phyloP scores from a whole-genome alignment of 1,284 basidiomycete species.

The Rhodotorula sp. region DNA sequence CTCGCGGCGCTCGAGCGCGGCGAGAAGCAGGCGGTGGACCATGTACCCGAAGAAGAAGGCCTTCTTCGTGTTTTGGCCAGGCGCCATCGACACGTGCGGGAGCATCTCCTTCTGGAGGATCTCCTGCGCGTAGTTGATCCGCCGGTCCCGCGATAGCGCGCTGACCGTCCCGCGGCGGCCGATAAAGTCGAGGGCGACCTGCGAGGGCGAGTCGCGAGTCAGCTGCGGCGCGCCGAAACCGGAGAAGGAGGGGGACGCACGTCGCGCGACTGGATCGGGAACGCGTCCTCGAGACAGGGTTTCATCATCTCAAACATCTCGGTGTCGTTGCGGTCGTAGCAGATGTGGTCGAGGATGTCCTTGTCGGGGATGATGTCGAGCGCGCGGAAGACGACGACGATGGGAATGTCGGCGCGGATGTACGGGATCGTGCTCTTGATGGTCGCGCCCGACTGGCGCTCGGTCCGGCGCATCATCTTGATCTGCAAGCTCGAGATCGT shows the following conservation, averaged over 20 bases:
- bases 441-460: slow-evolving; percentile 66
- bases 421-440: slow-evolving; percentile 98
- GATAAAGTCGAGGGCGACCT: slow-evolving; percentile 91
- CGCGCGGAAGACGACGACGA: slow-evolving; percentile 98
- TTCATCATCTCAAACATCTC: slow-evolving; percentile 98
- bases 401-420: slow-evolving; percentile 96
- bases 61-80: slow-evolving; percentile 96
- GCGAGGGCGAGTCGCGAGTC: background rate
- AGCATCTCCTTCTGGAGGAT: slow-evolving; percentile 99
- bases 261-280: slow-evolving; percentile 96
- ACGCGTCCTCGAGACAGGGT: slow-evolving; percentile 97
- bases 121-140: slow-evolving; percentile 95
- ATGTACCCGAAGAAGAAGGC: slow-evolving; percentile 99
- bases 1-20: slow-evolving; percentile 90
- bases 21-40: slow-evolving; percentile 92
- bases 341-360: slow-evolving; percentile 97
- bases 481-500: slow-evolving; percentile 98
- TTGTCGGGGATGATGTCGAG: slow-evolving; percentile 97
- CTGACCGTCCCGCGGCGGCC: slow-evolving; percentile 96
- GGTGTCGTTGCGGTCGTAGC: slow-evolving; percentile 89
- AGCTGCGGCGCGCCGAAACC: too few relatives aligned
- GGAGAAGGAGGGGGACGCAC: slow-evolving; percentile 53
- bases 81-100: slow-evolving; percentile 93
- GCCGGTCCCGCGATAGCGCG: slow-evolving; percentile 84
- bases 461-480: slow-evolving; percentile 65